Evolutionary conservation across 2,329 filamentous ascomycete species (phyloP), one percentile per base, ranked within the genome.

Genomic region (Ophiostoma sp.): DNA sequence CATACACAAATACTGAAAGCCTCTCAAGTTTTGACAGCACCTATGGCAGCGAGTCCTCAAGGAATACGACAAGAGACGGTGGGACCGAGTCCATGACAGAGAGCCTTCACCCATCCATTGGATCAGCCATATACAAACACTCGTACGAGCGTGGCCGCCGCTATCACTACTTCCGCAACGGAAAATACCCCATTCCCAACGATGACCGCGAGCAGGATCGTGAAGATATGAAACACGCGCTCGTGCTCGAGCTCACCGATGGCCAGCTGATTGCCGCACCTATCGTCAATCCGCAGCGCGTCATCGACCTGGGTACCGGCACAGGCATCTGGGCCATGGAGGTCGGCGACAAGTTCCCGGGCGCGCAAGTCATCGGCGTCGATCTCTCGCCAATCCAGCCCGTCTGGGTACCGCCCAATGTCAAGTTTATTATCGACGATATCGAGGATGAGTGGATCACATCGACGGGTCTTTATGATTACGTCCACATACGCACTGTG

Each of bases 381-480:
- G 81, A 83, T 68, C 72, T 83, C 23, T 82, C 81, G 3, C 81
- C 82, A 1, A 83, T 83, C 27, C 82, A 84, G 73, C 80, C 81
- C 1, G 77, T 77, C 48, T 81, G 79, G 77, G 81, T 89, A 6
- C 87, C 87, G 20, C 81, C 84, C 13, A 89, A 89, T 75, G 81
- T 86, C n/a, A 81, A 80, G 8, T 89, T 89, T 78, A 80, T 88
- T 71, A 82, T 90, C 11, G 87, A 90, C 74, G 87, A 90, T 75
- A 83, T 84, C 68, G 86, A 89, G 73, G 81, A 84, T 66, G 81
- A 85, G 10, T 90, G 88, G 88, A 73, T 78, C 4, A 79, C 80
- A 35, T 85, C 84, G 67, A 77, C 80, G 4, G 79, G 83, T 69
- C 20, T 41, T 8, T 88, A 85, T 75, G 86, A 89, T 76, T 82